These are phyloP conservation scores for Pyrenochaeta sp. DNA, from an alignment of 2,329 filamentous ascomycete species.

Conservation along the genomic window DNA sequence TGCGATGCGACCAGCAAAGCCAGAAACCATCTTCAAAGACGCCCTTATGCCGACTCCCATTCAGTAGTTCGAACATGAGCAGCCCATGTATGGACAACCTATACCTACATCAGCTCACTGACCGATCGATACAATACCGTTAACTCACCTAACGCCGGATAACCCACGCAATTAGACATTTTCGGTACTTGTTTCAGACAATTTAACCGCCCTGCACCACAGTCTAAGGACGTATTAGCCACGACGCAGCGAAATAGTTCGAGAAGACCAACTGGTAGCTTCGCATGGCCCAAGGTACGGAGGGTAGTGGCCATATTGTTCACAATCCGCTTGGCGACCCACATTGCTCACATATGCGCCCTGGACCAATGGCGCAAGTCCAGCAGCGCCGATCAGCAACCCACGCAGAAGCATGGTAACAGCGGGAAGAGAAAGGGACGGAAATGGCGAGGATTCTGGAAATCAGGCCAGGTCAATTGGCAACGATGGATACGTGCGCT, in stretches of 20 bases:
- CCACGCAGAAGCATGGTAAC: constrained; percentile 4
- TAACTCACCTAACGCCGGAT: constrained; percentile 8
- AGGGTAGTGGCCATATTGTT: constrained; percentile 10
- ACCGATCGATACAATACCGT: background rate
- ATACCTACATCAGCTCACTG: background rate
- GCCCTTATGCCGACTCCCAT: no score
- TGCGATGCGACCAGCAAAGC: no score
- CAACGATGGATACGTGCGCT: constrained; percentile 3
- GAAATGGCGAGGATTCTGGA: background rate
- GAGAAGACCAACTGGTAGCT: constrained; percentile 5
- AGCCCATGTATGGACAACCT: constrained; percentile 11
- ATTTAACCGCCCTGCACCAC: constrained; percentile 7
- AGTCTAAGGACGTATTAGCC: constrained; percentile 3
- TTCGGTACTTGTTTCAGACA: constrained; percentile 8
- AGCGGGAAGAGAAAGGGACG: background rate
- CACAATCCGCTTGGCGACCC: constrained; percentile 7
- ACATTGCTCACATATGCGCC: constrained; percentile 3
- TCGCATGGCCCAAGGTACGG: constrained; percentile 7
- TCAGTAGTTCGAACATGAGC: constrained; percentile 6
- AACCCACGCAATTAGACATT: constrained; percentile 2
- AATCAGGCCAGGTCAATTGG: background rate
- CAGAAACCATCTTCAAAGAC: no score
- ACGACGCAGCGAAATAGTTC: background rate
- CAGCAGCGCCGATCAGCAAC: background rate
- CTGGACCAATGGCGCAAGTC: background rate